Evolutionary conservation across 2,329 filamentous ascomycete species (phyloP), one percentile per base, ranked within the genome.

Genomic region (Chrysoporthe deuterocubensis): DNA sequence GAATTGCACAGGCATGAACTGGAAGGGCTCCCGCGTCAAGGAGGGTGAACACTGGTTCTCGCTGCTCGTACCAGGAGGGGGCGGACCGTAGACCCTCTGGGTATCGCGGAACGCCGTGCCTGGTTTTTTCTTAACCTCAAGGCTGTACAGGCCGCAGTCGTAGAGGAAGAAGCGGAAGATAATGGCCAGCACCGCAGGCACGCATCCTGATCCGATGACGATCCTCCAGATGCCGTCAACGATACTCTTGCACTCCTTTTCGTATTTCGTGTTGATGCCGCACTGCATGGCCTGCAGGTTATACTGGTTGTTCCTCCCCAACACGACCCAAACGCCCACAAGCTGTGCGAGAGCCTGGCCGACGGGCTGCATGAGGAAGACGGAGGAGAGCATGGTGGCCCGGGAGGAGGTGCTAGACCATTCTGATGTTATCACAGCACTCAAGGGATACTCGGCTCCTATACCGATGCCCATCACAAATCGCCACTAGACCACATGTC

Each of bases 341-440:
- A 90, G 76, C 70, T 90, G 89, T 16, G 89, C 89, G 1, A 89
- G 80, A 1, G 90, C 85, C 73, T 91, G 89, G 6, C 89, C 89
- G 9, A 91, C 78, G 1, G 89, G 88, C 71, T 92, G 89, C 85
- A 90, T 90, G 72, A 90, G 82, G 74, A 92, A 91, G 43, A 92
- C 88, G 3, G 84, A 84, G 6, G 89, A 87, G 71, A 92, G 80
- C 89, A 91, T 91, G 26, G 83, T 86, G n/a, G 85, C 86, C 61
- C 89, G 81, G n/a, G 88, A 88, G 60, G 84, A 85, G 0, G 87
- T 90, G 64, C 83, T 86, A 5, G 84, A 80, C 80, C 84, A 91
- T 81, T 92, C 90, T 0, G 89, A 85, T 0, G 88, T 90, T 44
- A 92, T 92, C 9, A 91, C 86, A 0, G 89, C 89, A 57, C 83